These are phyloP conservation scores for Nannochloropsis gaditana DNA, from an alignment of 108 stramenopile species.

Conservation along the genomic window DNA sequence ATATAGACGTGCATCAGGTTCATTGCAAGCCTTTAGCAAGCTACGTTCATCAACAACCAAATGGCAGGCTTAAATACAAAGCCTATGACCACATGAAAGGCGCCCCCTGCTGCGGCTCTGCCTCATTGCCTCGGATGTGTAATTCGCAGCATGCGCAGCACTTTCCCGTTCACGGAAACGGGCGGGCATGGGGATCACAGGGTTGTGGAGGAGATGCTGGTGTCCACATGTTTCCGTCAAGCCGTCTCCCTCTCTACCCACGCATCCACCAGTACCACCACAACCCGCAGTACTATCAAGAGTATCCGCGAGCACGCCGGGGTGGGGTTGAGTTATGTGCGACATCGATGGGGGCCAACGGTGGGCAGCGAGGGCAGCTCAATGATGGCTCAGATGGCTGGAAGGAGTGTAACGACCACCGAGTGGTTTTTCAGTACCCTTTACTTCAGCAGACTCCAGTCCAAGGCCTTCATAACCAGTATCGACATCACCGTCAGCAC, in stretches of 20 bases:
- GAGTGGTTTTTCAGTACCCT: background rate
- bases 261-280: background rate
- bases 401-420: background rate
- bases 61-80: background rate
- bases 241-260: background rate
- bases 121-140: background rate
- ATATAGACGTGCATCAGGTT: background rate
- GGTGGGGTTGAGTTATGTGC: background rate
- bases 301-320: background rate
- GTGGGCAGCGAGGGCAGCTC: slow-evolving; percentile 5
- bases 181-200: background rate
- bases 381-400: background rate
- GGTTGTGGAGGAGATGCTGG: background rate
- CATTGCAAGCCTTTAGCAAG: background rate
- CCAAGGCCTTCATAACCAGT: background rate
- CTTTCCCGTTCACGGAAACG: background rate
- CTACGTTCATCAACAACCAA: background rate
- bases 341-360: background rate
- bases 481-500: background rate
- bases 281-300: background rate
- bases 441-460: background rate
- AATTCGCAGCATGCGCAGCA: background rate
- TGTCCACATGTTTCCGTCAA: background rate
- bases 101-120: background rate
- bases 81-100: background rate